phyloP scores from a whole-genome alignment of 495 filamentous ascomycete species.

The Hyaloscypha hepaticicola region DNA sequence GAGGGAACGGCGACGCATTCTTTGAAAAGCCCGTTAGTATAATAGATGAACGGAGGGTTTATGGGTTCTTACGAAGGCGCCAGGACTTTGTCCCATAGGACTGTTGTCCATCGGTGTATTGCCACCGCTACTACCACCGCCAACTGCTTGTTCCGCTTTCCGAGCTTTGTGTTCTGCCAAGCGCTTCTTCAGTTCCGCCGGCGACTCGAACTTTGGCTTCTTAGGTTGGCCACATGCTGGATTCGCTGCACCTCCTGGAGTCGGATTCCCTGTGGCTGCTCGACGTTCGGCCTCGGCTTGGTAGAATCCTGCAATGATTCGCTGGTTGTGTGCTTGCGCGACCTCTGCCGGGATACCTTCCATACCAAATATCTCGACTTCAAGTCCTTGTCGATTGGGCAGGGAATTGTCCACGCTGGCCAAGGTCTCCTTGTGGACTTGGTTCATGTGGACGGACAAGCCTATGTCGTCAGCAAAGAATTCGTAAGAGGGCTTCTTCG shows the following conservation, averaged over 20 bases:
- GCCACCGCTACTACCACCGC: constrained; percentile 54
- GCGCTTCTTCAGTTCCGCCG: constrained; percentile 78
- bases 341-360: constrained; percentile 92
- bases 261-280: constrained; percentile 79
- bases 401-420: constrained; percentile 87
- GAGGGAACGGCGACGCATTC: constrained; percentile 35
- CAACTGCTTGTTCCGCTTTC: constrained; percentile 50
- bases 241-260: constrained; percentile 51
- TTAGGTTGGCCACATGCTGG: constrained; percentile 57
- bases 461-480: constrained; percentile 49
- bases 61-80: constrained; percentile 51
- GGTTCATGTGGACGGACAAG: constrained; percentile 93
- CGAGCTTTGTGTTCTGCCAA: constrained; percentile 77
- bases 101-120: constrained; percentile 60
- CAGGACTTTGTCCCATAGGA: constrained; percentile 54
- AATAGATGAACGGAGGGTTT: not conserved
- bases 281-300: constrained; percentile 80
- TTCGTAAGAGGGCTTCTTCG: not conserved
- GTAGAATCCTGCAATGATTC: constrained; percentile 78
- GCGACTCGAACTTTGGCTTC: constrained; percentile 75
- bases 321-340: constrained; percentile 75
- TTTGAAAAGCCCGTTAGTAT: constrained; percentile 17
- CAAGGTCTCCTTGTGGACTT: constrained; percentile 94
- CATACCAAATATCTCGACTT: constrained; percentile 97
- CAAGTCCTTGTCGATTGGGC: constrained; percentile 74